A percentile compares a stretch with the other conserved stretches of the same genome.
These are phyloP conservation scores for Drechslerella coelobrocha DNA, from an alignment of 2,329 filamentous ascomycete species.

Conservation along the genomic window DNA sequence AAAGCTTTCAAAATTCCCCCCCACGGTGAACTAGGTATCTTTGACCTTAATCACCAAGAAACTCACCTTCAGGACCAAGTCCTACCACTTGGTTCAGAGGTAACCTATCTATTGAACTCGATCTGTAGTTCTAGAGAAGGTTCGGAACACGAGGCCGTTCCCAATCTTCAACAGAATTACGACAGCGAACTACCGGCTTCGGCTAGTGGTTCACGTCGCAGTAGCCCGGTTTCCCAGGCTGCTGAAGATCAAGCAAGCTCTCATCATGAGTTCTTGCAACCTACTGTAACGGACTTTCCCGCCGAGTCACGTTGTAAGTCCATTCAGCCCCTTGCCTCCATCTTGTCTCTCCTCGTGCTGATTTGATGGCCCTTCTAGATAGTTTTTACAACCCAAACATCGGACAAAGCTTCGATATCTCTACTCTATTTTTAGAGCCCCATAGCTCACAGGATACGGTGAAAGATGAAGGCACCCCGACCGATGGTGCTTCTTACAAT, in stretches of 20 bases:
- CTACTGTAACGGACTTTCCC: constrained; percentile 19
- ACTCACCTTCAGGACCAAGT: not conserved
- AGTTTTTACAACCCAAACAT: too few species aligned
- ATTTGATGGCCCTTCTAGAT: too few species aligned
- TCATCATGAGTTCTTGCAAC: constrained; percentile 13
- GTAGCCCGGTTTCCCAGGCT: constrained; percentile 12
- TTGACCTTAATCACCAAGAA: not conserved
- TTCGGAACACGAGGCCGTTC: constrained; percentile 30
- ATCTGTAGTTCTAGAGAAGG: constrained; percentile 28
- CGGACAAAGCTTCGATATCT: not conserved
- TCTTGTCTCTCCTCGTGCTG: too few species aligned
- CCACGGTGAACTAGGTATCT: not conserved
- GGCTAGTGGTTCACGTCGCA: constrained; percentile 36
- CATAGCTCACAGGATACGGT: constrained; percentile 1
- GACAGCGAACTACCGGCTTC: constrained; percentile 21
- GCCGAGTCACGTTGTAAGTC: constrained; percentile 35
- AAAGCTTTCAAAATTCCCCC: constrained; percentile 10
- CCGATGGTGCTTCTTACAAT: not conserved
- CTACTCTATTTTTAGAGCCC: not conserved
- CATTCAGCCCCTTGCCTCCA: not conserved
- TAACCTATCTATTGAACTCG: not conserved
- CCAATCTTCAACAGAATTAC: constrained; percentile 11
- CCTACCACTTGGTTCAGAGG: constrained; percentile 1
- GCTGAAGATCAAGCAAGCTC: constrained; percentile 27
- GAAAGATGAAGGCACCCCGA: not conserved